Evolutionary conservation across 1,284 basidiomycete genomes (phyloP).

Genomic region (Salmacisia buchloeana): DNA sequence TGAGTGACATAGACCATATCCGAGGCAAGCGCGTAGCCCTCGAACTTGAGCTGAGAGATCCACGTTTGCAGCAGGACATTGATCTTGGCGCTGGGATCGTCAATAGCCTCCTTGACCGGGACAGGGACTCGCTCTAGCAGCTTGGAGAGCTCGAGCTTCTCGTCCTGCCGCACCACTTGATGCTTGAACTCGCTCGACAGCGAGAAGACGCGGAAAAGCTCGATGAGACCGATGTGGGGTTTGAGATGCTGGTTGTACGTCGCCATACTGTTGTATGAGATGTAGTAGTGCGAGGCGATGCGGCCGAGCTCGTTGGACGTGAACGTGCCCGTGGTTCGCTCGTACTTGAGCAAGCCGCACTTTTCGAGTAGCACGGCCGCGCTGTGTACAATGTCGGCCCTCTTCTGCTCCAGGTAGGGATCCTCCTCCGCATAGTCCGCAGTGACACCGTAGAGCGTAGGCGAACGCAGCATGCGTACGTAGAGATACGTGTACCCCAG

Average conservation of each 20-base stretch:
- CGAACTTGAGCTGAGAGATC: conserved; percentile 88
- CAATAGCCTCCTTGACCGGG: conserved; percentile 92
- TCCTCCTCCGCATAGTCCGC: conserved; percentile 88
- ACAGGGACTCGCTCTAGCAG: conserved; percentile 91
- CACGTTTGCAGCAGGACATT: conserved; percentile 93
- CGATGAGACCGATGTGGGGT: conserved; percentile 78
- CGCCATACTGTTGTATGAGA: conserved; percentile 91
- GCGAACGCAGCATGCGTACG: conserved; percentile 90
- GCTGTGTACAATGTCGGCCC: conserved; percentile 85
- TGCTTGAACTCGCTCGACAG: conserved; percentile 95
- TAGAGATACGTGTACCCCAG: conserved; percentile 58
- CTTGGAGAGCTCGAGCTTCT: conserved; percentile 71
- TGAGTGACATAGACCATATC: conserved; percentile 85
- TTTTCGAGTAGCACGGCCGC: conserved; percentile 92
- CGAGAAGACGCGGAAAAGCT: conserved; percentile 93
- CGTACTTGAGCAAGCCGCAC: conserved; percentile 87
- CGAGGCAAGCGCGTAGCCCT: conserved; percentile 91
- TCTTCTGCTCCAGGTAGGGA: conserved; percentile 78
- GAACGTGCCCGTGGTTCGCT: conserved; percentile 80
- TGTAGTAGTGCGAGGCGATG: conserved; percentile 95
- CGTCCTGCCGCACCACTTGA: conserved; percentile 61
- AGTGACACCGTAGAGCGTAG: conserved; percentile 80
- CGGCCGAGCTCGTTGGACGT: conserved; percentile 63
- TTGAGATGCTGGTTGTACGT: conserved; percentile 92
- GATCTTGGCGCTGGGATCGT: conserved; percentile 94